These are phyloP conservation scores for Samsoniella hepiali DNA, from an alignment of 2,329 filamentous ascomycete genomes.

Conservation along the genomic window DNA sequence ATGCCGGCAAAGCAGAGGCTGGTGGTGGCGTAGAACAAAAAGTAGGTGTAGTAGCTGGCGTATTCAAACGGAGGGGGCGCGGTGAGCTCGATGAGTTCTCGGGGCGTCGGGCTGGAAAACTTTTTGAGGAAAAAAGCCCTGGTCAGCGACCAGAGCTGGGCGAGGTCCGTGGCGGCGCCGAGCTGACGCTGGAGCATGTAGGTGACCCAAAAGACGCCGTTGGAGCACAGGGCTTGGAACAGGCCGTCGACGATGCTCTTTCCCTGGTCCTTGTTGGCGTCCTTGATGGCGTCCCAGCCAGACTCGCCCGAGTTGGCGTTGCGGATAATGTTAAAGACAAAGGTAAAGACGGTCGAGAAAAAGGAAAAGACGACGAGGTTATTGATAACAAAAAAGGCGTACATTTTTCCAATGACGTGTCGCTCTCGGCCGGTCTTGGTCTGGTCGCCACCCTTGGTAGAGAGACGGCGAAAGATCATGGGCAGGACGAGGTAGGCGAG, in stretches of 20 bases:
- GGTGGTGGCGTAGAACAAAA: conserved; percentile 89
- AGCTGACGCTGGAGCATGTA: conserved; percentile 91
- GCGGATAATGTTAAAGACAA: conserved; percentile 63
- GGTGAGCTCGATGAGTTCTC: conserved; percentile 87
- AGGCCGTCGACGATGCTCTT: conserved; percentile 59
- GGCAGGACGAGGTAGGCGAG: conserved; percentile 84
- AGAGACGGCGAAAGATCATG: conserved; percentile 84
- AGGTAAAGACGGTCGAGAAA: conserved; percentile 78
- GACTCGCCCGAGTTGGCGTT: conserved; percentile 50
- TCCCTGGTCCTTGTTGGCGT: conserved; percentile 32
- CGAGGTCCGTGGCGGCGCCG: conserved; percentile 89
- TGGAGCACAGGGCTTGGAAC: conserved; percentile 72
- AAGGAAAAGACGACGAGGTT: conserved; percentile 92
- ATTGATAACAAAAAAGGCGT: conserved; percentile 96
- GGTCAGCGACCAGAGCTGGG: conserved; percentile 79
- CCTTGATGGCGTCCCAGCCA: conserved; percentile 65
- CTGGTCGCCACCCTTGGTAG: conserved; percentile 78
- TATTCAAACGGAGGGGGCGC: conserved; percentile 93
- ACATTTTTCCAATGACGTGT: conserved; percentile 87
- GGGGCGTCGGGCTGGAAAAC: conserved; percentile 82
- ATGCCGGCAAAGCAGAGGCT: conserved; percentile 79
- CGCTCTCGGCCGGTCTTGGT: conserved; percentile 91
- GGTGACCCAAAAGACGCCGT: conserved; percentile 91
- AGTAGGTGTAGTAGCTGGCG: conserved; percentile 96
- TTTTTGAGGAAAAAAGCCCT: conserved; percentile 82